A percentile compares a stretch with the other conserved stretches of the same genome.
Conservation (phyloP, 2,329 filamentous ascomycete genomes). For the Hortaea sp. region DNA sequence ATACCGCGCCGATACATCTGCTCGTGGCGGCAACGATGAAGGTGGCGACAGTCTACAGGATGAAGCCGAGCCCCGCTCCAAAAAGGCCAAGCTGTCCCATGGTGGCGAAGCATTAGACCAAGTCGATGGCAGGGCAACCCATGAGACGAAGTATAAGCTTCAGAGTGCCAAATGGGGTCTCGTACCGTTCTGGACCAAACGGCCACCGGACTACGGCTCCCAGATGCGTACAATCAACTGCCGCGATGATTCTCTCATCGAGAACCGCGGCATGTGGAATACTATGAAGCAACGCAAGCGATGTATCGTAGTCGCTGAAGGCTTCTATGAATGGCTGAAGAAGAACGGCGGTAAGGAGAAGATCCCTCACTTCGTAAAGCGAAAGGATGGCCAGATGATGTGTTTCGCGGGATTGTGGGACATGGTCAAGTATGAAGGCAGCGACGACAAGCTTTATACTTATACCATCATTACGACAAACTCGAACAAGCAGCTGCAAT, state of each 20-base stretch:
- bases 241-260: conserved; percentile 71
- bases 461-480: conserved; percentile 92
- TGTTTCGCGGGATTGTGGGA: conserved; percentile 91
- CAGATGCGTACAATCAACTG: conserved; percentile 91
- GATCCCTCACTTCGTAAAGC: conserved; percentile 72
- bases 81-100: conserved; percentile 15
- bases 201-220: conserved; percentile 64
- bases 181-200: conserved; percentile 86
- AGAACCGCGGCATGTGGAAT: conserved; percentile 77
- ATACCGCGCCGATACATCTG: conserved; percentile 65
- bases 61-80: conserved; percentile 15
- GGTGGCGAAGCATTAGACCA: conserved; percentile 3
- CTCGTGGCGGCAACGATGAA: conserved; percentile 42
- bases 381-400: conserved; percentile 75
- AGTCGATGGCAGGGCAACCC: conserved; percentile 15
- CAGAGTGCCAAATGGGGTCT: conserved; percentile 96
- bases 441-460: conserved; percentile 64
- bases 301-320: conserved; percentile 79
- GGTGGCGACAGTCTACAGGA: conserved; percentile 12
- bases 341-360: conserved; percentile 67
- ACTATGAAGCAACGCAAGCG: conserved; percentile 83
- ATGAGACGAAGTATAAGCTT: conserved; percentile 59
- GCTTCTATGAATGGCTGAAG: conserved; percentile 95
- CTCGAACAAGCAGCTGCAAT: conserved; percentile 70
- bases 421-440: conserved; percentile 65